phyloP scores from a whole-genome alignment of 345 rosid species.

The Salix brachista region DNA sequence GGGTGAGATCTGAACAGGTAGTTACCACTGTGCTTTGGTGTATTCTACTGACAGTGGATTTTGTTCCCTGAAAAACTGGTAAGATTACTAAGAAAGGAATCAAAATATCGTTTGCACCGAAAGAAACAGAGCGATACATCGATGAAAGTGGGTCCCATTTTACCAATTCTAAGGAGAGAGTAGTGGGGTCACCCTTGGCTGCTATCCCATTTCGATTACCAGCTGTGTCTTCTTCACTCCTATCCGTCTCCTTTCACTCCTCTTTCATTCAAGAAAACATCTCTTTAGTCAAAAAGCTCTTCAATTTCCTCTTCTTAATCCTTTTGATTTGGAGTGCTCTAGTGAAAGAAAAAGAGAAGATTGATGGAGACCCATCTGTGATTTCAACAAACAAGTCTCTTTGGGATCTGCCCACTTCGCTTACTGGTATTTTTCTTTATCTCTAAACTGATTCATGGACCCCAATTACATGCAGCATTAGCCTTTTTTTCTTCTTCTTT shows the following conservation, averaged over 20 bases:
- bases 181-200: slow-evolving; percentile 20
- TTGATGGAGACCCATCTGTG: background rate
- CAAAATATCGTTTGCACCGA: background rate
- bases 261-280: slow-evolving; percentile 12
- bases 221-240: background rate
- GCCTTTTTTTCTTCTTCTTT: background rate
- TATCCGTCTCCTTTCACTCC: background rate
- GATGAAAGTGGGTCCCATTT: slow-evolving; percentile 18
- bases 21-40: background rate
- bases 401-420: slow-evolving; percentile 27
- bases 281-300: background rate
- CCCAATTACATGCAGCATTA: slow-evolving; percentile 7
- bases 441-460: slow-evolving; percentile 10
- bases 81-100: background rate
- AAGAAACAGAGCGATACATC: background rate
- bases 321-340: background rate
- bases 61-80: background rate
- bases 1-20: background rate
- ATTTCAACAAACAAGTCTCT: background rate
- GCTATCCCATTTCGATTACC: slow-evolving; percentile 25
- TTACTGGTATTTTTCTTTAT: background rate
- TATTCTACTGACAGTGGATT: background rate
- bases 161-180: background rate
- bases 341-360: background rate
- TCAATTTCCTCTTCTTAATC: background rate